Conservation (phyloP, 257 asterid species). For the Solanum piurae region DNA sequence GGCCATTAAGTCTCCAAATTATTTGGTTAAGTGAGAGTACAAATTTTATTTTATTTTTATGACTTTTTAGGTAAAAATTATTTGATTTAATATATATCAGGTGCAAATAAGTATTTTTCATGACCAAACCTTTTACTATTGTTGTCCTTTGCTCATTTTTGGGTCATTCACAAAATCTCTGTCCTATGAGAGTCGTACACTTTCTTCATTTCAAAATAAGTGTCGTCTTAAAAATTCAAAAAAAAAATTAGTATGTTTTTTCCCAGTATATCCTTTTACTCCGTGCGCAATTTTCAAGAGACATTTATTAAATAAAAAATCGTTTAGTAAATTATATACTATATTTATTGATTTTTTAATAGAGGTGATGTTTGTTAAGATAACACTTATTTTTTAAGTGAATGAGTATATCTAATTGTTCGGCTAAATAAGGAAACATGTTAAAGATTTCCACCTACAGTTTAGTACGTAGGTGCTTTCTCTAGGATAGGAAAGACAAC, state of each 20-base stretch:
- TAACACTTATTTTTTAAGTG: background rate
- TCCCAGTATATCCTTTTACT: too few relatives aligned
- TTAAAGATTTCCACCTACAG: background rate
- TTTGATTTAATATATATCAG: background rate
- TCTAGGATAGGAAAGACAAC: background rate
- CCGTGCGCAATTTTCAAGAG: too few relatives aligned
- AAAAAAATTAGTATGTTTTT: too few relatives aligned
- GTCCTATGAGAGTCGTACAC: too few relatives aligned
- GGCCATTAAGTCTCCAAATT: background rate
- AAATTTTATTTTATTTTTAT: background rate
- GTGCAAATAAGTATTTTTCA: background rate
- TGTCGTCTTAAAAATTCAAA: too few relatives aligned
- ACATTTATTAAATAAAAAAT: too few relatives aligned
- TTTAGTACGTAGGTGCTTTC: background rate
- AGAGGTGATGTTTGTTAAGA: too few relatives aligned
- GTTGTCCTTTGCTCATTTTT: rapidly evolving
- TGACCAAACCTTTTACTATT: background rate
- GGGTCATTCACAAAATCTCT: background rate
- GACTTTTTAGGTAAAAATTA: background rate
- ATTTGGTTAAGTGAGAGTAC: background rate
- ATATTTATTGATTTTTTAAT: too few relatives aligned
- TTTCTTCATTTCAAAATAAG: too few relatives aligned
- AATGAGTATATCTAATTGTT: too few relatives aligned
- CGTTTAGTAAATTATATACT: too few relatives aligned
- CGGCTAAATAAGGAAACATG: background rate